Conservation (phyloP, 441 rosid genomes). For the Euphorbia celastroides region DNA sequence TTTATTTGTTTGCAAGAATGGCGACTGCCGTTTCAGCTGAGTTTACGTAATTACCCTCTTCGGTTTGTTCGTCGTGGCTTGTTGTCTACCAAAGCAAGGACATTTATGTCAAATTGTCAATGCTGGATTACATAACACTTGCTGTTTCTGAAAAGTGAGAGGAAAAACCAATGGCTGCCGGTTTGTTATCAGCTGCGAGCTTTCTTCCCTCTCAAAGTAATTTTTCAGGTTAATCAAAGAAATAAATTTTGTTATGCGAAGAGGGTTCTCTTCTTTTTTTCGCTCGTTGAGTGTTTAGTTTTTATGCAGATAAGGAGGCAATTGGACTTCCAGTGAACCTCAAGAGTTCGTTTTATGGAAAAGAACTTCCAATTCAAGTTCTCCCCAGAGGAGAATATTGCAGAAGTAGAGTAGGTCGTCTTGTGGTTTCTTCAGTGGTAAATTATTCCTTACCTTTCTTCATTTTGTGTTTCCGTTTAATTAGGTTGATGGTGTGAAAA, state of each 20-base stretch:
- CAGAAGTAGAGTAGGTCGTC: slow-evolving; percentile 19
- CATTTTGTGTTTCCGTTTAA: not conserved
- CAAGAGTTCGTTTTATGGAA: slow-evolving; percentile 36
- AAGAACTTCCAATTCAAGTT: slow-evolving; percentile 16
- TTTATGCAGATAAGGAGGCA: slow-evolving; percentile 34
- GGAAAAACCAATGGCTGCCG: slow-evolving; percentile 36
- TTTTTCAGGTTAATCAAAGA: not conserved
- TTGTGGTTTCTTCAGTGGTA: slow-evolving; percentile 40
- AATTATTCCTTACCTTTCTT: slow-evolving; percentile 5
- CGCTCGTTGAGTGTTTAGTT: too few relatives aligned
- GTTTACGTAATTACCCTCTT: slow-evolving; percentile 27
- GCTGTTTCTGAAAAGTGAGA: slow-evolving; percentile 4
- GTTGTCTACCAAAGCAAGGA: slow-evolving; percentile 8
- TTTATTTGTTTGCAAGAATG: not conserved
- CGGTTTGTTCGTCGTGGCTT: not conserved
- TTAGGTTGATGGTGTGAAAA: too few relatives aligned
- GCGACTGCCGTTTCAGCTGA: not conserved
- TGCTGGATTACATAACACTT: too few relatives aligned
- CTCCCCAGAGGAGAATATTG: slow-evolving; percentile 19
- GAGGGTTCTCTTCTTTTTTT: not conserved
- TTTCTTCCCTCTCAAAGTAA: slow-evolving; percentile 38
- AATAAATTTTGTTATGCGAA: not conserved
- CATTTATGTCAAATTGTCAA: slow-evolving; percentile 25
- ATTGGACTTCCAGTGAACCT: slow-evolving; percentile 24
- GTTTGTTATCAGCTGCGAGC: slow-evolving; percentile 35